These are phyloP conservation scores for Erysiphe pulchra DNA, from an alignment of 2,329 filamentous ascomycete species.

Conservation along the genomic window DNA sequence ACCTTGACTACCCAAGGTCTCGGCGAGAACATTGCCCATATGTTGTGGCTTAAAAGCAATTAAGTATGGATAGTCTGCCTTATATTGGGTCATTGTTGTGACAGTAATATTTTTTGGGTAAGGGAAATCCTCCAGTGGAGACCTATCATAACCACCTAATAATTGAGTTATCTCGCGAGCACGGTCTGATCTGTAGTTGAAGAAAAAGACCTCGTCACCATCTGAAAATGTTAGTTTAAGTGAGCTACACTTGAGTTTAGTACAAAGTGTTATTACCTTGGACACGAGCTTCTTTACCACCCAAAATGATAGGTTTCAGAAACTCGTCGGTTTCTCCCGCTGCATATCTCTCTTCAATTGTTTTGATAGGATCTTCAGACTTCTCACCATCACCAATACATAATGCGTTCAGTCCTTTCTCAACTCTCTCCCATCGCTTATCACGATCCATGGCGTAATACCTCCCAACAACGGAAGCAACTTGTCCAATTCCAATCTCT, in stretches of 20 bases:
- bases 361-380: slow-evolving; percentile 59
- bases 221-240: slow-evolving; percentile 22
- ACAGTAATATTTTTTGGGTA: slow-evolving; percentile 74
- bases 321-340: slow-evolving; percentile 89
- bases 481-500: slow-evolving; percentile 64
- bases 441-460: slow-evolving; percentile 99
- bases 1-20: slow-evolving; percentile 77
- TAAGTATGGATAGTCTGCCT: slow-evolving; percentile 76
- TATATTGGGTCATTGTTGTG: slow-evolving; percentile 97
- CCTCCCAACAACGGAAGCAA: slow-evolving; percentile 79
- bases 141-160: slow-evolving; percentile 75
- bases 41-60: slow-evolving; percentile 81
- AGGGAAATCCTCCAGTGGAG: slow-evolving; percentile 68
- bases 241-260: no score
- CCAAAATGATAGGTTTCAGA: slow-evolving; percentile 88
- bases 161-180: slow-evolving; percentile 91
- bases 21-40: slow-evolving; percentile 95
- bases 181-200: slow-evolving; percentile 99
- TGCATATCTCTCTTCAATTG: slow-evolving; percentile 69
- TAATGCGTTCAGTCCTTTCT: slow-evolving; percentile 65
- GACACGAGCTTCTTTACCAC: slow-evolving; percentile 63
- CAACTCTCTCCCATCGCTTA: slow-evolving; percentile 93
- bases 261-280: slow-evolving; percentile 32
- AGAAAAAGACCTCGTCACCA: slow-evolving; percentile 91
- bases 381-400: slow-evolving; percentile 69